Percentiles rank a stretch among this genome's conserved stretches.
These are phyloP conservation scores for Diddensiella transvaalensis DNA, from an alignment of 805 yeast genomes.

Conservation along the genomic window DNA sequence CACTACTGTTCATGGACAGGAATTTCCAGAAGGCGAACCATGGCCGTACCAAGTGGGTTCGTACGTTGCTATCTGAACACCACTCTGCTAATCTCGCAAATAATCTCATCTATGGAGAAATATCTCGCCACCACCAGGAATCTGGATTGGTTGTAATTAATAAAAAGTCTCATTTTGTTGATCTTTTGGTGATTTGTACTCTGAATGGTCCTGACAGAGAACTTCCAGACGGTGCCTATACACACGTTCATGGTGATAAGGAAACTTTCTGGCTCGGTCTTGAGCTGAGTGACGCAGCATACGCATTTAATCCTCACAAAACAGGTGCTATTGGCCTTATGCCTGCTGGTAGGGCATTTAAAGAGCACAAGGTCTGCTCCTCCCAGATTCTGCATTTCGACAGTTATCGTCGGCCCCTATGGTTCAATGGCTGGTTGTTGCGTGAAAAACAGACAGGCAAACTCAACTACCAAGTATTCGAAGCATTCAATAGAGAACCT, in stretches of 20 bases:
- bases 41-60: background rate
- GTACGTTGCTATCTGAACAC: background rate
- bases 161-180: background rate
- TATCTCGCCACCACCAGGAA: background rate
- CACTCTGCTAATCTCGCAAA: background rate
- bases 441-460: background rate
- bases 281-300: background rate
- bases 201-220: background rate
- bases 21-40: background rate
- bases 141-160: background rate
- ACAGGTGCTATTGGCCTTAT: background rate
- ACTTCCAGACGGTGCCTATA: background rate
- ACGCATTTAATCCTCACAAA: background rate
- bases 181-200: background rate
- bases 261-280: background rate
- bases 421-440: slow-evolving; percentile 1
- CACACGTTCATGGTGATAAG: background rate
- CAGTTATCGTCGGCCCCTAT: background rate
- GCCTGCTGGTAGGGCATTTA: background rate
- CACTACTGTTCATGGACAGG: background rate
- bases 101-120: background rate
- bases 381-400: background rate
- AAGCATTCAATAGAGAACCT: background rate
- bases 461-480: background rate
- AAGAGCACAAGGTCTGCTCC: background rate